Evolutionary conservation across 1,139 yeast species (phyloP), one percentile per base, ranked within the genome.

Genomic region (Wickerhamomyces sp.): DNA sequence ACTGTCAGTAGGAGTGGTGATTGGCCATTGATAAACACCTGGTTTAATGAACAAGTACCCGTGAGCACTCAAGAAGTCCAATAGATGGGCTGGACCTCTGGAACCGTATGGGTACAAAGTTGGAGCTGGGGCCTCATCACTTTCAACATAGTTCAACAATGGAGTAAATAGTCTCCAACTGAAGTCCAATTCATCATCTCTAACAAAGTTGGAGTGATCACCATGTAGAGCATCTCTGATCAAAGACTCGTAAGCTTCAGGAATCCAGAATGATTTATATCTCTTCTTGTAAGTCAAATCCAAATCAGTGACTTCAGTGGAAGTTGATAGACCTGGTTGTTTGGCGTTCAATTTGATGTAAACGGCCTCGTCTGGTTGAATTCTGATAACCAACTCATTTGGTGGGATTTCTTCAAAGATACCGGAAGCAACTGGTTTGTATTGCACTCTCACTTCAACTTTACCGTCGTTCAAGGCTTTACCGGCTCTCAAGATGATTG

Each of bases 161-260:
- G 98, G 98, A 14, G 97, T 89, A 68, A 91, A 89, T 42, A 91
- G 67, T 52, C 74, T 72, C 99, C 99, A 91, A 41, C 94, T 81
- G 41, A 82, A 78, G 41, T 89, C 96, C 58, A 93, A 75, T 66
- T 91, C 99, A 59, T 91, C 99, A 58, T 89, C 97, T 66, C 98
- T 83, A 25, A 91, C 98, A 59, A 93, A 91, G 67, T 89, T 89
- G 41, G 97, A 83, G 65, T 91, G 98, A 63, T 89, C 95, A 40
- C 95, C 98, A 51, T 78, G 72, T 57, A 82, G 67, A 44, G 91
- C 85, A 61, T 93, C 98, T 61, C 95, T 77, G 51, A 91, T 86
- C 52, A 91, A 77, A 3, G 96, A 84, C 67, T 93, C 98, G 62
- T 91, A 91, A 32, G 97, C 98, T 68, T 89, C 96, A 34, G 98